Evolutionary conservation across 441 rosid genomes (phyloP).

Genomic region (Daphne laureola): DNA sequence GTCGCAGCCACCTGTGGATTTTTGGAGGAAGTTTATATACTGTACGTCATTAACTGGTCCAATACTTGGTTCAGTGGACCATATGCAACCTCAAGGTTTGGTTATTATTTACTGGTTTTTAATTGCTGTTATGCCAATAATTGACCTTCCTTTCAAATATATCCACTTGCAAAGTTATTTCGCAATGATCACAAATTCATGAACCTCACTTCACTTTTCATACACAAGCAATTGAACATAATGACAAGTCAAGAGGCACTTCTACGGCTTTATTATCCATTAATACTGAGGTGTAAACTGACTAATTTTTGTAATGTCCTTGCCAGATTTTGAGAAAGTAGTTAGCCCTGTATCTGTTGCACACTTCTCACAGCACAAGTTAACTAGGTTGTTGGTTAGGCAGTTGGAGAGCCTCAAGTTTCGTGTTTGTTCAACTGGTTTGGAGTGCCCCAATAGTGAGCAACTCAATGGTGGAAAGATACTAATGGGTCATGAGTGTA

Average conservation of each 20-base stretch:
- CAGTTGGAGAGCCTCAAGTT: slow-evolving; percentile 52
- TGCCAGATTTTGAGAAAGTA: slow-evolving; percentile 67
- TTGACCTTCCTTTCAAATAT: no score
- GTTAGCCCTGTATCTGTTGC: slow-evolving; percentile 87
- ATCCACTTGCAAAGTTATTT: not conserved
- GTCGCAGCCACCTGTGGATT: slow-evolving; percentile 78
- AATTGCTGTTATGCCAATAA: no score
- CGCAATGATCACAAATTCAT: not conserved
- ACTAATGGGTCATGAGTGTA: slow-evolving; percentile 80
- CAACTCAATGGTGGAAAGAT: slow-evolving; percentile 35
- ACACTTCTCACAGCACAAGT: slow-evolving; percentile 84
- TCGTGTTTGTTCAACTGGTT: slow-evolving; percentile 23
- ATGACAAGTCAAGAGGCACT: not conserved
- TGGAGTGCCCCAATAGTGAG: slow-evolving; percentile 20
- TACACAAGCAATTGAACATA: no score
- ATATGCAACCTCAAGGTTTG: slow-evolving; percentile 94
- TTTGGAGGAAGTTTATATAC: slow-evolving; percentile 89
- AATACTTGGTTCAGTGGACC: slow-evolving; percentile 86
- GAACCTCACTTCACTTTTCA: not conserved
- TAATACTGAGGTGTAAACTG: not conserved
- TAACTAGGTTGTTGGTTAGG: slow-evolving; percentile 52
- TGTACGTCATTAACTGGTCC: slow-evolving; percentile 88
- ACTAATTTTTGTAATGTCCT: slow-evolving; percentile 14
- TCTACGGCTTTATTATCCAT: no score
- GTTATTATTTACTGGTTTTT: not conserved